These are phyloP conservation scores for Ceratocystis huliohia DNA, from an alignment of 2,329 filamentous ascomycete genomes.

Conservation along the genomic window DNA sequence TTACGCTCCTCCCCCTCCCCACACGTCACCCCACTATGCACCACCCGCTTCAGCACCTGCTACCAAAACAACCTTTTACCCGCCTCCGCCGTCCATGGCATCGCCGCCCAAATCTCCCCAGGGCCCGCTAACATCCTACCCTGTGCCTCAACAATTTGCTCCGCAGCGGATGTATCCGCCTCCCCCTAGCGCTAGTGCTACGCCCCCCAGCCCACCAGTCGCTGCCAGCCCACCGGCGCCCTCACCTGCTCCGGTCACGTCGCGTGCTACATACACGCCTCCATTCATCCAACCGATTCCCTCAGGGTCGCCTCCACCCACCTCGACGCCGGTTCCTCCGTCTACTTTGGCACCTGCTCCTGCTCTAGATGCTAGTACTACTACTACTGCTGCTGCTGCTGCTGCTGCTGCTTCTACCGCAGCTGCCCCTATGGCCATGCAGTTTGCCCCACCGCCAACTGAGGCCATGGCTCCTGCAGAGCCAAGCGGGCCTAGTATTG, in stretches of 20 bases:
- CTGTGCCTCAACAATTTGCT: conserved; percentile 25
- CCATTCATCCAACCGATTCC: neutral
- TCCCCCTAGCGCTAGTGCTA: conserved; percentile 24
- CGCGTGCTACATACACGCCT: neutral
- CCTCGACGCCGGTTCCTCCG: neutral
- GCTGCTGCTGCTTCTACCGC: neutral
- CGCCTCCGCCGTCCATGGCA: conserved; percentile 30
- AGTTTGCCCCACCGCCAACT: conserved; percentile 19
- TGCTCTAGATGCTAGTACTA: neutral
- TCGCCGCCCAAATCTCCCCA: conserved; percentile 25
- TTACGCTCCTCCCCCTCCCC: conserved; percentile 15
- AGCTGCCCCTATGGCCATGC: neutral
- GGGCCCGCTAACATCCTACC: conserved; percentile 27
- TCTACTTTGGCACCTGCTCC: neutral
- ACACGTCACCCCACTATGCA: conserved; percentile 22
- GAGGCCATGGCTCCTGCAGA: conserved; percentile 23
- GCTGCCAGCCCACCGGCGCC: neutral
- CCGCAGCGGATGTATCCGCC: conserved; percentile 25
- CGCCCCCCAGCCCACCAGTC: conserved; percentile 13
- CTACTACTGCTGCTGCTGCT: neutral
- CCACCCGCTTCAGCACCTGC: conserved; percentile 34
- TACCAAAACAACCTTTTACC: conserved; percentile 35
- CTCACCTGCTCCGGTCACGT: neutral
- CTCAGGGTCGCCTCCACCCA: neutral
- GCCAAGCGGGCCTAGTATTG: conserved; percentile 8